A percentile compares a stretch with the other conserved stretches of the same genome.
These are phyloP conservation scores for Euptelea pleiosperma DNA, from an alignment of 164 flowering plant species.

Conservation along the genomic window DNA sequence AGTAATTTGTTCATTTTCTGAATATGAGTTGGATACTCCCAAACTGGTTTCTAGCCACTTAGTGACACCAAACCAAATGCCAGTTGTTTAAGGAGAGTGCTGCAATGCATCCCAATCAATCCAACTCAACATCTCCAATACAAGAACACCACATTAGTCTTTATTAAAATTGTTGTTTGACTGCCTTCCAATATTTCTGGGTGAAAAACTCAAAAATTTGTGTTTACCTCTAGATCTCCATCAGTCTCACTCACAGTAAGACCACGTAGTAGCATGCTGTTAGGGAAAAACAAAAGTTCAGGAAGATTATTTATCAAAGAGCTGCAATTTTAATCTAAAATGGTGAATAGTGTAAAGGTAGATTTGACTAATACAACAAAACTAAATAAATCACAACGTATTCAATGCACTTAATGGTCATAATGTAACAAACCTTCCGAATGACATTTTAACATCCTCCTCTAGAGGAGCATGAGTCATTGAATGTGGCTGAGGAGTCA, in stretches of 20 bases:
- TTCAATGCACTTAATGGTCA: background rate
- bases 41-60: too few relatives aligned
- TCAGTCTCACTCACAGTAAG: conserved; percentile 64
- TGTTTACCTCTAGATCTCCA: conserved; percentile 89
- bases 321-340: background rate
- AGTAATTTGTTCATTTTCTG: too few relatives aligned
- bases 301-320: conserved; percentile 5
- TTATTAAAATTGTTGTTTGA: background rate
- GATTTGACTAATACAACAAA: background rate
- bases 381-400: background rate
- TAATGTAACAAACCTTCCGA: conserved; percentile 71
- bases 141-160: too few relatives aligned
- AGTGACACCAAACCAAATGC: too few relatives aligned
- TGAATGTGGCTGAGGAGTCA: conserved; percentile 62
- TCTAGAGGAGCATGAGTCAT: conserved; percentile 47
- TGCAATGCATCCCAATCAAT: too few relatives aligned
- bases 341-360: background rate
- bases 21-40: too few relatives aligned
- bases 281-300: conserved; percentile 16
- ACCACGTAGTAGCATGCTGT: conserved; percentile 88
- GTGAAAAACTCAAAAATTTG: background rate
- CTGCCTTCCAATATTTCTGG: background rate
- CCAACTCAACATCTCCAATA: too few relatives aligned
- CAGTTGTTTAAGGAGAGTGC: too few relatives aligned
- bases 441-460: conserved; percentile 77